Conservation (phyloP, 1,284 basidiomycete genomes). For the Retiboletus flavoniger region DNA sequence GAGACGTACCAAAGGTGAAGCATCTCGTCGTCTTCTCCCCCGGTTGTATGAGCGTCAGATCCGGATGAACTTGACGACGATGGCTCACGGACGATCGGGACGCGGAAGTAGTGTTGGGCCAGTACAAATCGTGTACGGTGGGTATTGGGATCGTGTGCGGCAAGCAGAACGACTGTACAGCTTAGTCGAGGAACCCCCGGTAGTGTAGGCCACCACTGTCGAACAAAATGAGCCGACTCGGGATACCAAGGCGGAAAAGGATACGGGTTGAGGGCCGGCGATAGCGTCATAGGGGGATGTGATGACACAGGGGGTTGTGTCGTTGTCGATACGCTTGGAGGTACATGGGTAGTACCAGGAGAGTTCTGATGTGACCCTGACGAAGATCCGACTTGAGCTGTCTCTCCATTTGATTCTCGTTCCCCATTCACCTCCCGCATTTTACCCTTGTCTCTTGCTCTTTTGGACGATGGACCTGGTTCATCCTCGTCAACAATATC, state of each 20-base stretch:
- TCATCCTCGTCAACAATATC: conserved; percentile 12
- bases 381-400: conserved; percentile 4
- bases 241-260: conserved; percentile 64
- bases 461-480: conserved; percentile 7
- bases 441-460: conserved; percentile 25
- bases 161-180: conserved; percentile 68
- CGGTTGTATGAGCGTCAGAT: neutral
- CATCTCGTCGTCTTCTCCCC: conserved; percentile 44
- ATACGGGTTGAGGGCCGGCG: conserved; percentile 44
- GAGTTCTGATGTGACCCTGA: conserved; percentile 14
- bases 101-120: conserved; percentile 71
- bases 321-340: conserved; percentile 10
- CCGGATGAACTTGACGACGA: conserved; percentile 4
- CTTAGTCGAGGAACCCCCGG: conserved; percentile 59
- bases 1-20: conserved; percentile 69
- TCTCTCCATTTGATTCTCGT: conserved; percentile 12
- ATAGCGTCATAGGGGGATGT: neutral
- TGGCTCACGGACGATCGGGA: conserved; percentile 44
- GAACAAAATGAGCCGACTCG: conserved; percentile 70
- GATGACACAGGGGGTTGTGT: neutral
- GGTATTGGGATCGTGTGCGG: conserved; percentile 54
- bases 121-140: conserved; percentile 63
- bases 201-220: conserved; percentile 75
- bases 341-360: neutral
- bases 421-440: conserved; percentile 17